Base-by-base conservation (phyloP, 108 stramenopile genomes). In the Mediolabrus comicus region DNA sequence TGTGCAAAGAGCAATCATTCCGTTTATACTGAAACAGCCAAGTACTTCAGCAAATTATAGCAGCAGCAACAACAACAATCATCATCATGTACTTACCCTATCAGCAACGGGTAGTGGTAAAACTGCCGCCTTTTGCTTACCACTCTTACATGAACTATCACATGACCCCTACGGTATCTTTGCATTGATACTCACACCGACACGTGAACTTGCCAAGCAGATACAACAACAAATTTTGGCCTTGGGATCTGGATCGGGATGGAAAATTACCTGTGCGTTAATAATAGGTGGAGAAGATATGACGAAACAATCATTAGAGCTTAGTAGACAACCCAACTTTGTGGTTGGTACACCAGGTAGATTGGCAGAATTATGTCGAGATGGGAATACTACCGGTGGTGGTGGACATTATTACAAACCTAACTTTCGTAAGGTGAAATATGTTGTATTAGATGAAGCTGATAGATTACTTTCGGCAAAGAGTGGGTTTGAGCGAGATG, bases 131-230 rank as follows among this genome's bases (percentile, higher is more conserved):
- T 98, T 97, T 74, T 79, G 87, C 7, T 70, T 98, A 35, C 97
- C 97, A 26, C 92, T 98, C 59, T 65, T 98, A 41, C 90, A 96
- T 54, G 60, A 71, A 16, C 84, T 98, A 59, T 75, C 95, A 53
- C 60, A 57, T 14, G 92, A 95, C 64, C 98, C 98, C 7, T 96
- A 87, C 71, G 97, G 97, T 14, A 95, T 98, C 26, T 99, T 85
- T 74, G 95, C 88, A 1, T 81, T 98, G 27, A 81, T 98, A 29
- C 62, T 99, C 43, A 92, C 94, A 60, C 98, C 98, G 3, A 96
- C 97, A 9, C 83, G 98, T 4, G 98, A 99, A 88, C 82, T 99
- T 33, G 98, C 98, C 54, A 89, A 97, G 52, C 98, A 99, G 69
- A 96, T 99, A 52, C 83, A 90, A 49, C 96, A 98, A 64, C 97